Conservation (phyloP, 208 protist species). For the Wallacemonas sp. region DNA sequence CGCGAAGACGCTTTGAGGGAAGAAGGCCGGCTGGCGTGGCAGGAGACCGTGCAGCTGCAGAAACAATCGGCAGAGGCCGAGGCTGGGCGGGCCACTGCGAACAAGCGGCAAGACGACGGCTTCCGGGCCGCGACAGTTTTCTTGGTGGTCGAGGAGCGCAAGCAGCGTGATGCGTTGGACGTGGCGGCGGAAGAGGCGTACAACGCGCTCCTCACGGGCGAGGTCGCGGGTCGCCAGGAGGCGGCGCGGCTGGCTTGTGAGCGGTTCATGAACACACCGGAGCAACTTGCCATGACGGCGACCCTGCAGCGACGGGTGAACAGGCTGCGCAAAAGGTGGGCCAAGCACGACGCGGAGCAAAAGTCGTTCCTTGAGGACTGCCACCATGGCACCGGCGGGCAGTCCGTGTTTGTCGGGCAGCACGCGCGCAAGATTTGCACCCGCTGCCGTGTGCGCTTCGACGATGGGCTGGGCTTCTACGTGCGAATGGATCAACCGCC, state of each 20-base stretch:
- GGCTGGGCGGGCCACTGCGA: constrained; percentile 10
- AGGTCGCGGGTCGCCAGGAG: constrained; percentile 31
- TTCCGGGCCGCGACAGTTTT: constrained; percentile 62
- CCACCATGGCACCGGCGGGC: constrained; percentile 48
- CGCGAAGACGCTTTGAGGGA: constrained; percentile 24
- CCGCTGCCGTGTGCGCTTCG: constrained; percentile 66
- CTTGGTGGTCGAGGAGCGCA: constrained; percentile 45
- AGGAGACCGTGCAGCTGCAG: constrained; percentile 25
- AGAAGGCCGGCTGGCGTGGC: constrained; percentile 66
- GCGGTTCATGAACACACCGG: constrained; percentile 73
- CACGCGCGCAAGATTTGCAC: constrained; percentile 45
- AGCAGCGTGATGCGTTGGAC: constrained; percentile 22
- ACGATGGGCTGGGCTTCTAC: constrained; percentile 66
- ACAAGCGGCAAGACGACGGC: constrained; percentile 19
- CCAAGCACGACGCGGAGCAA: constrained; percentile 54
- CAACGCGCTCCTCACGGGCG: constrained; percentile 18
- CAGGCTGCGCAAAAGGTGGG: constrained; percentile 28
- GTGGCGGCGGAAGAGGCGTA: constrained; percentile 28
- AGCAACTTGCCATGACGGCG: constrained; percentile 65
- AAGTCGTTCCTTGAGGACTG: constrained; percentile 51
- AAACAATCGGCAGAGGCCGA: constrained; percentile 7
- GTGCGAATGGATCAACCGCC: constrained; percentile 42
- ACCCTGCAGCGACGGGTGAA: constrained; percentile 40
- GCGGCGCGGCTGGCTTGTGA: constrained; percentile 58
- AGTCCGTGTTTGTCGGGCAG: constrained; percentile 62